Evolutionary conservation across 768 basidiomycete genomes (phyloP).

Genomic region (Pluteus cervinus): DNA sequence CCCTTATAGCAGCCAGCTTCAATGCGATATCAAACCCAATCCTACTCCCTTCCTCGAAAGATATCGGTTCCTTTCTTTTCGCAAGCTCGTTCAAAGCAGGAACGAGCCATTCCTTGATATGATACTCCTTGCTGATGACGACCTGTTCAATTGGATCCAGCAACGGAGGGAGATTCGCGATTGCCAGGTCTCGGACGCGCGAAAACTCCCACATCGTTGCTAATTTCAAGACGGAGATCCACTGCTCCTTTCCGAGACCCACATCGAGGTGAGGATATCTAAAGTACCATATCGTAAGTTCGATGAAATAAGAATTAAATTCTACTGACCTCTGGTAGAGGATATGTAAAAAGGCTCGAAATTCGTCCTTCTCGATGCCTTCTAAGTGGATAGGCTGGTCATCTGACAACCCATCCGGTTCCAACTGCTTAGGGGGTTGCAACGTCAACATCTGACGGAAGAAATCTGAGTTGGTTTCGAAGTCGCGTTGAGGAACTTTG

Average conservation of each 20-base stretch:
- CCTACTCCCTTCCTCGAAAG: conserved; percentile 19
- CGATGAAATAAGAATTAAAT: too few species aligned
- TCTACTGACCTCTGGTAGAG: too few species aligned
- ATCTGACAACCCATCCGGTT: conserved; percentile 5
- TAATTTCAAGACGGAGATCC: conserved; percentile 2
- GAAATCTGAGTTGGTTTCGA: conserved; percentile 1
- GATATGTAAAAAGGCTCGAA: too few species aligned
- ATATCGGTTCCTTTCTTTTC: not conserved
- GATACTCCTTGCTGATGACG: conserved; percentile 10
- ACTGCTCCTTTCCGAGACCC: too few species aligned
- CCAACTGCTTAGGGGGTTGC: not conserved
- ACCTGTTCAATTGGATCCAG: conserved; percentile 8
- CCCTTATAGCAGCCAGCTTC: not conserved
- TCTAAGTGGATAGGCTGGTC: conserved; percentile 1
- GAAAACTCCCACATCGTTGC: conserved; percentile 1
- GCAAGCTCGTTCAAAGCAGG: not conserved
- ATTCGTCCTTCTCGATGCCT: conserved; percentile 1
- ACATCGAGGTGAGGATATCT: too few species aligned
- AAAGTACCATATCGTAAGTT: too few species aligned
- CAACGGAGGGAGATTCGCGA: not conserved
- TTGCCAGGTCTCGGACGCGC: not conserved
- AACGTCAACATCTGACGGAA: conserved; percentile 2
- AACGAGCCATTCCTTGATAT: not conserved
- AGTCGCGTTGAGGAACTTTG: conserved; percentile 3
- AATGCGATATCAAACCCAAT: conserved; percentile 20